Percentiles rank a stretch among this genome's conserved stretches.
Evolutionary conservation across 2,329 filamentous ascomycete species (phyloP).

Genomic region (Aspergillus amoenus): DNA sequence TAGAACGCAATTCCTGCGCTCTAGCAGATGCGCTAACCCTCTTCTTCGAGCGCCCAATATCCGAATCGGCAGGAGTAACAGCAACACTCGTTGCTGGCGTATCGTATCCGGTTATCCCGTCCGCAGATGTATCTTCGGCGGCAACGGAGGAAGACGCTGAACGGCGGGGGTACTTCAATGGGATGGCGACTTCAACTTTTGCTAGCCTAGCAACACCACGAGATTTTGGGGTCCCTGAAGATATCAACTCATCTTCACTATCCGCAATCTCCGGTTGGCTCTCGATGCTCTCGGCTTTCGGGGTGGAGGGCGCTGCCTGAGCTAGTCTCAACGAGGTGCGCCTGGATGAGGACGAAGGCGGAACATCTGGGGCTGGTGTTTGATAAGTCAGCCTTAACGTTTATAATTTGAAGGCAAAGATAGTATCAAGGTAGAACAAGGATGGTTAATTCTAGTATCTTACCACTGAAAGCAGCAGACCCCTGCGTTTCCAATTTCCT

Average conservation of each 20-base stretch:
- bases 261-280: conserved; percentile 13
- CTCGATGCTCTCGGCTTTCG: background rate
- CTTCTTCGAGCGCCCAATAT: conserved; percentile 26
- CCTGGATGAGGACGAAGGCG: conserved; percentile 13
- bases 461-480: background rate
- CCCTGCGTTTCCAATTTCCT: background rate
- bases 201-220: background rate
- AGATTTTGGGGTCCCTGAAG: background rate
- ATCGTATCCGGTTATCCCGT: conserved; percentile 53
- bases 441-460: background rate
- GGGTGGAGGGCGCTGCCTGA: conserved; percentile 9
- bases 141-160: conserved; percentile 42
- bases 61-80: conserved; percentile 53
- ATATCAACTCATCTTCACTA: background rate
- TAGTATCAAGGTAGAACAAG: background rate
- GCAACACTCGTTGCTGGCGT: conserved; percentile 63
- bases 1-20: conserved; percentile 49
- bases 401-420: background rate
- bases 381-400: background rate
- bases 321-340: conserved; percentile 27
- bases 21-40: conserved; percentile 47
- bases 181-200: conserved; percentile 32
- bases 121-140: conserved; percentile 38
- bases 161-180: conserved; percentile 24
- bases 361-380: conserved; percentile 1